Evolutionary conservation across 1,284 basidiomycete species (phyloP), one percentile per base, ranked within the genome.

Genomic region (Naganishia cerealis): DNA sequence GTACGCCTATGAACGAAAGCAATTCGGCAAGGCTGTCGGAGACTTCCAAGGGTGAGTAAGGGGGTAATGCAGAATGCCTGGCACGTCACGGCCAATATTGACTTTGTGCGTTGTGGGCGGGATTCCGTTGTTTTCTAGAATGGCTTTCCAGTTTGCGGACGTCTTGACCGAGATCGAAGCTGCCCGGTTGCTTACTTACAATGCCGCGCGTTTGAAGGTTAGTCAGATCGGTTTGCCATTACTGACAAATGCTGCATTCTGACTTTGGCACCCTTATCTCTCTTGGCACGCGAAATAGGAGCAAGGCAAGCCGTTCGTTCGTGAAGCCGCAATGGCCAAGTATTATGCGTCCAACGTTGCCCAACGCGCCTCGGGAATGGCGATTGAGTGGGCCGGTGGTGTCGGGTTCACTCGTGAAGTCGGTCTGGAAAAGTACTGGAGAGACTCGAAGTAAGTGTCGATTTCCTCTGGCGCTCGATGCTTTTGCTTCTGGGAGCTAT

Each of bases 331-430:
- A 4, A 96, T 97, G 91, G 94, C 94, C 66, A 94, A 96, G 80
- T 93, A 92, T 75, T 93, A 87, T 84, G 85, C 91, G 24, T 91
- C 90, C 70, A 86, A 91, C 66, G 87, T 99, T 18, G 95, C 96
- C 12, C 91, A 96, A 82, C 85, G 86, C 62, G 94, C 95, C 4
- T 85, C 88, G 36, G 94, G 94, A 13, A 81, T 83, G 58, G 95
- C 96, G 18, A 97, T 99, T 75, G 96, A 99, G 80, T 98, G 95
- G 95, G 88, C 89, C 5, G 95, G 95, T 58, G 96, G 95, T 21
- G 86, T 95, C 56, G 95, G 94, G 0, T 98, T 96, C 82, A 97
- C 94, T 58, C 82, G 92, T 66, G 93, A 95, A 82, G 92, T 91
- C 0, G 93, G 94, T 2, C 90, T 96, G 71, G 93, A 95, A 82